Conservation (phyloP, 1,284 basidiomycete genomes). For the Ustilago lituana region DNA sequence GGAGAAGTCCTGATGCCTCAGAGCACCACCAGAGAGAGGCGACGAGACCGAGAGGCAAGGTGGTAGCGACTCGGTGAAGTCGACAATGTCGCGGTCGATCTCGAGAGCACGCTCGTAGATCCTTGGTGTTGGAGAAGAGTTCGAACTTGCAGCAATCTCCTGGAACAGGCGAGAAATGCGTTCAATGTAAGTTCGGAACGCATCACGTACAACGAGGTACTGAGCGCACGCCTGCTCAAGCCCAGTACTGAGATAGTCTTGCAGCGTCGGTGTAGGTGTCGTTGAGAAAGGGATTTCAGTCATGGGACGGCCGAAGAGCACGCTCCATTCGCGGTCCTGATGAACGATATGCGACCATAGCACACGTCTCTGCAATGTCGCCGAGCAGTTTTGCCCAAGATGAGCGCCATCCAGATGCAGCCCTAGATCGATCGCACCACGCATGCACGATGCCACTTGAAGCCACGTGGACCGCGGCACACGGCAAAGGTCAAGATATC, state of each 20-base stretch:
- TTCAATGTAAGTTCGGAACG: constrained; percentile 33
- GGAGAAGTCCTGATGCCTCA: constrained; percentile 39
- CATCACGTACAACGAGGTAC: constrained; percentile 39
- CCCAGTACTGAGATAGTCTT: constrained; percentile 30
- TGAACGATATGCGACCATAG: constrained; percentile 46
- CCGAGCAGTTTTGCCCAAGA: constrained; percentile 33
- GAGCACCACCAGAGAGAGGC: constrained; percentile 25
- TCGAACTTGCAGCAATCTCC: constrained; percentile 39
- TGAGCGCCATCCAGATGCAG: constrained; percentile 33
- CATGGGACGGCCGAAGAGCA: constrained; percentile 41
- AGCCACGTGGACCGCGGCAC: constrained; percentile 41
- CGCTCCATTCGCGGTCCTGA: constrained; percentile 45
- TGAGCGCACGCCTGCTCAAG: constrained; percentile 40
- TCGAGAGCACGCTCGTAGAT: constrained; percentile 43
- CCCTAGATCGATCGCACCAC: constrained; percentile 38
- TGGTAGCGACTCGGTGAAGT: constrained; percentile 18
- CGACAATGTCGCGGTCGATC: constrained; percentile 34
- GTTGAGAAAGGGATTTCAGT: constrained; percentile 41
- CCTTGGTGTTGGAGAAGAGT: constrained; percentile 16
- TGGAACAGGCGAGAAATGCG: constrained; percentile 39
- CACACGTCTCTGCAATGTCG: constrained; percentile 29
- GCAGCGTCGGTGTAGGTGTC: constrained; percentile 24
- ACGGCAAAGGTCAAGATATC: constrained; percentile 39
- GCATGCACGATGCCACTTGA: constrained; percentile 44
- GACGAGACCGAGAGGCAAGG: constrained; percentile 22